Conservation (phyloP, 164 flowering plant species). For the Pachysandra terminalis region DNA sequence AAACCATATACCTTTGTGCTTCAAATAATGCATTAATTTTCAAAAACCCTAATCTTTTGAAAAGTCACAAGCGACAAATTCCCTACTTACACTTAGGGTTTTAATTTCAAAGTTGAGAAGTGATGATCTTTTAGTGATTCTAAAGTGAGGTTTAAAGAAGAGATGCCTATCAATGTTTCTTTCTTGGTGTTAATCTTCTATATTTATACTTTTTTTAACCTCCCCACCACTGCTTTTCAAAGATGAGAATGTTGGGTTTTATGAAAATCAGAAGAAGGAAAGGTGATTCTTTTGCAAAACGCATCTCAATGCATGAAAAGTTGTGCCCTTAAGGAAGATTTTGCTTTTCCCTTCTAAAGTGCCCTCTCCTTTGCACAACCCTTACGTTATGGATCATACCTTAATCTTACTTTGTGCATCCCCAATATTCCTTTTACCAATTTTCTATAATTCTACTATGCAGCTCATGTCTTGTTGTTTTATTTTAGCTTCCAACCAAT, state of each 20-base stretch:
- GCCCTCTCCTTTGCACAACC: conserved; percentile 50
- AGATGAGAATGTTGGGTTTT: conserved; percentile 64
- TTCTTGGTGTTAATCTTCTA: conserved; percentile 14
- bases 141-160: conserved; percentile 55
- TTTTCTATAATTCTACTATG: conserved; percentile 1
- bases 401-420: conserved; percentile 30
- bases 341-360: conserved; percentile 53
- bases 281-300: conserved; percentile 41
- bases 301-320: conserved; percentile 60
- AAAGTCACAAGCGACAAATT: conserved; percentile 48
- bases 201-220: conserved; percentile 4
- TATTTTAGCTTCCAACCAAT: neutral
- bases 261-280: conserved; percentile 27
- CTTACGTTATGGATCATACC: conserved; percentile 65
- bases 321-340: conserved; percentile 57
- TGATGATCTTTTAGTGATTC: conserved; percentile 49
- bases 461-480: neutral
- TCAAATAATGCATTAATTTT: conserved; percentile 20
- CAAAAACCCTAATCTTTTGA: conserved; percentile 26
- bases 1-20: no score
- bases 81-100: conserved; percentile 46
- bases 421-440: conserved; percentile 13
- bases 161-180: conserved; percentile 43
- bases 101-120: conserved; percentile 29
- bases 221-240: conserved; percentile 37